Conservation (phyloP, 768 basidiomycete species). For the Candolleomyces efflorescens region DNA sequence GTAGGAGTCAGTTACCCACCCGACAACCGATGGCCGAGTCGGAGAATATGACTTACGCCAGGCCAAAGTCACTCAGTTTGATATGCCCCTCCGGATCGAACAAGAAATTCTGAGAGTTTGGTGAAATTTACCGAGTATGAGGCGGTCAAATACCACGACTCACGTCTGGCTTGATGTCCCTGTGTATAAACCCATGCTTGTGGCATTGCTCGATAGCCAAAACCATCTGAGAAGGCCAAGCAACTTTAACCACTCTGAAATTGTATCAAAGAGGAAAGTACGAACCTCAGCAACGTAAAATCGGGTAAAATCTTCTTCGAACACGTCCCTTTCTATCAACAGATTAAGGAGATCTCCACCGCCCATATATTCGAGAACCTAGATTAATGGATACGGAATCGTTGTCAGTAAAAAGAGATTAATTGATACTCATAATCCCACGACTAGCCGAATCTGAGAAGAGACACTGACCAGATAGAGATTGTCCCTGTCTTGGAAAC, state of each 20-base stretch:
- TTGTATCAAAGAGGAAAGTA: neutral
- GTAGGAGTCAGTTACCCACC: constrained; percentile 15
- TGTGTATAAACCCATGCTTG: constrained; percentile 93
- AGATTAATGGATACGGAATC: constrained; percentile 24
- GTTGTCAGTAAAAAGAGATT: constrained; percentile 44
- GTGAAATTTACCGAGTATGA: constrained; percentile 14
- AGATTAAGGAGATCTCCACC: constrained; percentile 96
- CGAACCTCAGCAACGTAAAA: constrained; percentile 93
- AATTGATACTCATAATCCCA: constrained; percentile 36
- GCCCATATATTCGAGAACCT: constrained; percentile 94
- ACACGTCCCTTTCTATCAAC: constrained; percentile 87
- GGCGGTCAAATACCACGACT: constrained; percentile 21
- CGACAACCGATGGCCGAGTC: constrained; percentile 6
- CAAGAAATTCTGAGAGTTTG: constrained; percentile 74
- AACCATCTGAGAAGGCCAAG: constrained; percentile 64
- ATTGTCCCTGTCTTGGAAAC: constrained; percentile 92
- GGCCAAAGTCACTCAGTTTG: constrained; percentile 91
- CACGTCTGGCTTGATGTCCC: constrained; percentile 96
- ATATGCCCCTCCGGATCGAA: constrained; percentile 94
- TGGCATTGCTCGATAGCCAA: constrained; percentile 92
- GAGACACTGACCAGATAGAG: constrained; percentile 77
- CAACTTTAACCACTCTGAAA: constrained; percentile 5
- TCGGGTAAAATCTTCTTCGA: constrained; percentile 85
- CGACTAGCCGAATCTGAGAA: constrained; percentile 22
- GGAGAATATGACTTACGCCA: constrained; percentile 65